These are phyloP conservation scores for Fusarium sp. DNA, from an alignment of 2,329 filamentous ascomycete species.

Conservation along the genomic window DNA sequence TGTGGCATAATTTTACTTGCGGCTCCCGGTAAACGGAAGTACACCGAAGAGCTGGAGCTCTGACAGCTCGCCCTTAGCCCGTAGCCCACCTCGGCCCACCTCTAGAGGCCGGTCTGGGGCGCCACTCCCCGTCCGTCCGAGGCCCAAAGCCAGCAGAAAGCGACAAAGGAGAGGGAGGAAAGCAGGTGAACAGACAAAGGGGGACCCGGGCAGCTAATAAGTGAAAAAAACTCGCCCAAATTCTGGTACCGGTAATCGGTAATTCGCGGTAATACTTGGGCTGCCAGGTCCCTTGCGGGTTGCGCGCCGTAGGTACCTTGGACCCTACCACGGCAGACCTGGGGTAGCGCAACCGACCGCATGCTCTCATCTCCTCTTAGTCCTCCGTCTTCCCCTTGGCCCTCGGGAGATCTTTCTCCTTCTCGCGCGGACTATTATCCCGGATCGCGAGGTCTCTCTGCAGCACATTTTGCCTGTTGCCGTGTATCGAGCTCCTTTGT, in stretches of 20 bases:
- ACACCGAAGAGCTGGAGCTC: constrained; percentile 32
- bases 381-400: constrained; percentile 31
- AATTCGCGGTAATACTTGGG: constrained; percentile 31
- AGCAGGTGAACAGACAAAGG: constrained; percentile 28
- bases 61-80: constrained; percentile 29
- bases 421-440: constrained; percentile 42
- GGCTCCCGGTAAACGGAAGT: constrained; percentile 31
- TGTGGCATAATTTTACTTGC: constrained; percentile 17
- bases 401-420: constrained; percentile 45
- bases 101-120: constrained; percentile 29
- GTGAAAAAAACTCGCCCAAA: constrained; percentile 16
- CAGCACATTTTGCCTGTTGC: constrained; percentile 25
- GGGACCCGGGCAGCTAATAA: constrained; percentile 32
- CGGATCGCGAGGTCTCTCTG: constrained; percentile 40
- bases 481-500: constrained; percentile 27
- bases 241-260: constrained; percentile 18
- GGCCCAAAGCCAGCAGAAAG: constrained; percentile 41
- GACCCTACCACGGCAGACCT: constrained; percentile 10
- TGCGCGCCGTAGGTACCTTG: constrained; percentile 17
- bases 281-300: constrained; percentile 16
- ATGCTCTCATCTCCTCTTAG: constrained; percentile 9
- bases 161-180: constrained; percentile 27
- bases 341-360: constrained; percentile 2
- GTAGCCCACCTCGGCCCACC: constrained; percentile 44
- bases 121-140: constrained; percentile 42